phyloP scores from a whole-genome alignment of 2,329 filamentous ascomycete species.

The Phoma sp. region DNA sequence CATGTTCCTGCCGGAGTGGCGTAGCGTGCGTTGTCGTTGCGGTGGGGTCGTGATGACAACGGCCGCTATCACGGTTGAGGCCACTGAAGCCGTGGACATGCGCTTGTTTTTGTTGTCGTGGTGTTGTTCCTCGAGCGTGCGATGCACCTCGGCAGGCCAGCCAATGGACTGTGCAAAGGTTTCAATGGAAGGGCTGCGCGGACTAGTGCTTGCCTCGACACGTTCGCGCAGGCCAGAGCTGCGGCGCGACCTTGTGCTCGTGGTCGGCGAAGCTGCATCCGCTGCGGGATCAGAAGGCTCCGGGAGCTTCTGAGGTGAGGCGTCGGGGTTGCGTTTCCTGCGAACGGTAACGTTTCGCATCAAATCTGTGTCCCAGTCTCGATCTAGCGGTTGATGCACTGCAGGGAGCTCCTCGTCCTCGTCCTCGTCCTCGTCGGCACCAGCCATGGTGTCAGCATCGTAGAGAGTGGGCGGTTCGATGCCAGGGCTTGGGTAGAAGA shows the following conservation, averaged over 20 bases:
- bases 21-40: constrained; percentile 53
- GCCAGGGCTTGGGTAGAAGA: constrained; percentile 13
- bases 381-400: constrained; percentile 38
- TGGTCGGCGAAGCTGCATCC: constrained; percentile 26
- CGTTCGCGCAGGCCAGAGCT: constrained; percentile 42
- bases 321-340: constrained; percentile 41
- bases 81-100: constrained; percentile 58
- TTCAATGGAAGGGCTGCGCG: constrained; percentile 52
- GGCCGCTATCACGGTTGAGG: constrained; percentile 62
- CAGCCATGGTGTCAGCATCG: constrained; percentile 18
- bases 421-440: constrained; percentile 21
- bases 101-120: constrained; percentile 49
- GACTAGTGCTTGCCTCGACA: constrained; percentile 41
- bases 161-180: constrained; percentile 58
- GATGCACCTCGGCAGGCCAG: constrained; percentile 53
- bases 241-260: constrained; percentile 27
- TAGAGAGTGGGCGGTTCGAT: not conserved
- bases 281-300: constrained; percentile 20
- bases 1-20: constrained; percentile 61
- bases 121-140: constrained; percentile 27
- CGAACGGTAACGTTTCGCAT: constrained; percentile 53
- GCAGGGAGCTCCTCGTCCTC: constrained; percentile 26
- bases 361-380: constrained; percentile 49
- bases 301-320: constrained; percentile 26
- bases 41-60: constrained; percentile 60